Evolutionary conservation across 495 filamentous ascomycete species (phyloP).

Genomic region (Aspergillus bridgeri): DNA sequence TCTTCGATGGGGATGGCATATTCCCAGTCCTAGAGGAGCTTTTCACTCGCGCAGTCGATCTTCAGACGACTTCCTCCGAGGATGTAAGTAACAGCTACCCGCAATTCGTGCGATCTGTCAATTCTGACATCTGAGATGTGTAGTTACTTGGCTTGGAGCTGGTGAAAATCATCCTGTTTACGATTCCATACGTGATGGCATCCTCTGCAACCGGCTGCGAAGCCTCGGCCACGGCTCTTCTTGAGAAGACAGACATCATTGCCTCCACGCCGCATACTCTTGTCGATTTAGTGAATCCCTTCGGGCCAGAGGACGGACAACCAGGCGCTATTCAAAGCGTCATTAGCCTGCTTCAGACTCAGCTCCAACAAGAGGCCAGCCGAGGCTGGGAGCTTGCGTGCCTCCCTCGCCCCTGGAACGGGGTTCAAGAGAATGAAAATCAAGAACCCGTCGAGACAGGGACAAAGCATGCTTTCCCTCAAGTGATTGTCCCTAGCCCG

Average conservation of each 20-base stretch:
- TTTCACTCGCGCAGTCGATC: constrained; percentile 76
- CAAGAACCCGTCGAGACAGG: constrained; percentile 43
- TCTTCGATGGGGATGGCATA: constrained; percentile 81
- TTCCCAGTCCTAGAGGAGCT: constrained; percentile 81
- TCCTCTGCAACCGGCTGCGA: constrained; percentile 62
- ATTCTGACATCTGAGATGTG: constrained; percentile 20
- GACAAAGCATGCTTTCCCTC: constrained; percentile 70
- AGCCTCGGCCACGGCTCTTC: constrained; percentile 66
- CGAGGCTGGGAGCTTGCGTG: constrained; percentile 72
- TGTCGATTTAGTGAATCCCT: constrained; percentile 80
- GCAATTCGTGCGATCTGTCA: background rate
- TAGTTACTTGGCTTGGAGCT: constrained; percentile 74
- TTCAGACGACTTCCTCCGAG: constrained; percentile 86
- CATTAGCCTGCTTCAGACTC: constrained; percentile 80
- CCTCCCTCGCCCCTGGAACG: constrained; percentile 80
- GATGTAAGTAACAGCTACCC: constrained; percentile 57
- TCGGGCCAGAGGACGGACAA: constrained; percentile 55
- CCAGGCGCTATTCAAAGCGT: constrained; percentile 59
- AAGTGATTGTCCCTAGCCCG: constrained; percentile 68
- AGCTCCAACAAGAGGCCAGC: constrained; percentile 69
- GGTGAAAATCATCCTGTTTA: constrained; percentile 91
- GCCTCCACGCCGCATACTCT: constrained; percentile 78
- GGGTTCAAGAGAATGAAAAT: constrained; percentile 40
- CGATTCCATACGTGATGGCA: constrained; percentile 85
- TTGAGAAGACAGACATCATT: constrained; percentile 91